Evolutionary conservation across 2,329 filamentous ascomycete genomes (phyloP).

Genomic region (Parafenestella ontariensis): DNA sequence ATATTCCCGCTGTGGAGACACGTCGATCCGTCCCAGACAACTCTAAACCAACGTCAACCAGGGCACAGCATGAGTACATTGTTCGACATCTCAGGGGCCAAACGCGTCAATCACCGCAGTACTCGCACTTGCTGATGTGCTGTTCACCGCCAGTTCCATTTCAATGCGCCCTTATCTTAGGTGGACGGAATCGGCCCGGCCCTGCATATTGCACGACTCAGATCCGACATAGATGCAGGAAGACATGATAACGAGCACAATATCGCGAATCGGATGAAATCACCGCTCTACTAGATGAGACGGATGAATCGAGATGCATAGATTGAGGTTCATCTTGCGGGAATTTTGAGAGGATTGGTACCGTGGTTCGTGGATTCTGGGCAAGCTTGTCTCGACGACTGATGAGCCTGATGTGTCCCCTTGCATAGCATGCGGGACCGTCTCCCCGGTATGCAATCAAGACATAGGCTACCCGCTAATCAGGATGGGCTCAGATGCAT

Average conservation of each 20-base stretch:
- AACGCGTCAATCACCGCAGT: constrained; percentile 1
- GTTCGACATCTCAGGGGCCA: constrained; percentile 1
- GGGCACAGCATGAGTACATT: constrained; percentile 3
- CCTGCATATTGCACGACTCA: constrained; percentile 13
- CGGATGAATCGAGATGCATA: not conserved
- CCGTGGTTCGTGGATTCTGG: not conserved
- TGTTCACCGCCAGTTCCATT: constrained; percentile 7
- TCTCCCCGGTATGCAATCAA: not conserved
- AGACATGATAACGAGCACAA: constrained; percentile 1
- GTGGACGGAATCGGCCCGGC: constrained; percentile 2
- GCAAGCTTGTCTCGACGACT: constrained; percentile 1
- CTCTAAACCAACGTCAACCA: constrained; percentile 28
- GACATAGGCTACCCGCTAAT: not conserved
- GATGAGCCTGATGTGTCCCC: not conserved
- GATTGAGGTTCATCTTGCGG: not conserved
- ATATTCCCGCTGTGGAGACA: constrained; percentile 17
- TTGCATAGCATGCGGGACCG: not conserved
- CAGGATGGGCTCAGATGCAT: not conserved
- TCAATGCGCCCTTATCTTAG: constrained; percentile 1
- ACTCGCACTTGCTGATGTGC: not conserved
- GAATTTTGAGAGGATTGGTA: not conserved
- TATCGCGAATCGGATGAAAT: constrained; percentile 1
- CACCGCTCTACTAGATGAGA: not conserved
- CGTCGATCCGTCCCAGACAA: constrained; percentile 19
- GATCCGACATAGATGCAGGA: not conserved